Base-by-base conservation (phyloP, 2,329 filamentous ascomycete species). In the Diaporthe sp. region DNA sequence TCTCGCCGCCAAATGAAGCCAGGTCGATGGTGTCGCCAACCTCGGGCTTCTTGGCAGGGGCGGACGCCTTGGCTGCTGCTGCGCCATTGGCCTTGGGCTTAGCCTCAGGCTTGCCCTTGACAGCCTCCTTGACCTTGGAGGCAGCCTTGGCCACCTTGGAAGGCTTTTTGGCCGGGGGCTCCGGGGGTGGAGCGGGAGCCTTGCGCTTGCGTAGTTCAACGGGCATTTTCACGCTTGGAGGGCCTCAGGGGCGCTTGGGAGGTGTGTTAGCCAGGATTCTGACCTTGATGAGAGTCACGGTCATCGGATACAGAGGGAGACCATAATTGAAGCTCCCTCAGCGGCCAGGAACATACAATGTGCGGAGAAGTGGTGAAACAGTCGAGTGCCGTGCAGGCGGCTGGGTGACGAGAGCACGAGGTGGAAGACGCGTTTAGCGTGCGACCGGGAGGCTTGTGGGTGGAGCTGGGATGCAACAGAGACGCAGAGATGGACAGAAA, bases 1-100 rank as follows among this genome's bases (percentile, higher is more conserved):
- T 86, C 82, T 97, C 92, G 78, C 91, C 91, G 78, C 91, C 91
- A 80, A 93, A 93, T 75, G 84, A 87, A 57, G 91, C 89, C 61
- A 93, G 87, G 77, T 87, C 83, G 79, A 93, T 87, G 73, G 85
- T 85, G 73, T 90, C 87, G 80, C 91, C 91, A 74, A 90, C 89
- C 49, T 85, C 86, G 63, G 88, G 85, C 81, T 88, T 87, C 63
- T 79, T 81, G 39, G 82, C 77, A 70, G 65, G n/a, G 65, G 65
- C 49, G 77, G 85, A 84, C 71, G 82, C 80, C 65, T 55, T 70
- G 10, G 83, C 80, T 73, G 81, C 81, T 71, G 83, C 78, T 25
- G 83, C 78, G 73, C 81, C 81, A 78, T 83, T 83, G 73, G 82
- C 76, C 76, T 81, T 81, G 70, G 78, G 57, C 49, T 80, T 79